These are phyloP conservation scores for Psilocybe mexicana DNA, from an alignment of 1,284 basidiomycete species.

Conservation along the genomic window DNA sequence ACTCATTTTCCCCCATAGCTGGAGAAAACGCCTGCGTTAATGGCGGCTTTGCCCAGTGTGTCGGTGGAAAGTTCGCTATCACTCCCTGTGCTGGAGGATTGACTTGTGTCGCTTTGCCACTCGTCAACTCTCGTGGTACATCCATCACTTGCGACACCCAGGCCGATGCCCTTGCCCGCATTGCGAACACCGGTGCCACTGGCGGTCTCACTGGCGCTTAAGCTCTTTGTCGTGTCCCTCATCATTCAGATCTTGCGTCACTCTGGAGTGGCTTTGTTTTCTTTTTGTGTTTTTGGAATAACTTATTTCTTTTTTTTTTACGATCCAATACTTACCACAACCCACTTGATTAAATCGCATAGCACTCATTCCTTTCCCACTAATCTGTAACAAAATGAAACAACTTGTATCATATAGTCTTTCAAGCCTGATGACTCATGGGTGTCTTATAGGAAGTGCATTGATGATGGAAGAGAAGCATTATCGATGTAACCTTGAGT, in stretches of 20 bases:
- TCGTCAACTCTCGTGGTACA: constrained; percentile 58
- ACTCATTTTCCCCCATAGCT: constrained; percentile 25
- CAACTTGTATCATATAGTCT: no score
- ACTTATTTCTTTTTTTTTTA: constrained; percentile 1
- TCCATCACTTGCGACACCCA: constrained; percentile 54
- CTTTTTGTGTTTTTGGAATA: constrained; percentile 6
- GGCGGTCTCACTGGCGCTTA: constrained; percentile 28
- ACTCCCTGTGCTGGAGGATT: constrained; percentile 37
- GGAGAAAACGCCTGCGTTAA: constrained; percentile 49
- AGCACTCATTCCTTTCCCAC: neutral
- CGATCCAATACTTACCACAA: neutral
- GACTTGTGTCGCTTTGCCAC: constrained; percentile 56
- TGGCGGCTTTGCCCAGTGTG: constrained; percentile 44
- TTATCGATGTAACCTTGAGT: no score
- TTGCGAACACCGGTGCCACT: constrained; percentile 51
- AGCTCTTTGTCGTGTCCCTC: neutral
- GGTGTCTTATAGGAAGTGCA: no score
- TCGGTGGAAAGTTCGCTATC: constrained; percentile 41
- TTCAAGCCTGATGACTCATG: no score
- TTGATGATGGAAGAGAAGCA: no score
- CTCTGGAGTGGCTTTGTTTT: constrained; percentile 4
- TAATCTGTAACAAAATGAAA: neutral
- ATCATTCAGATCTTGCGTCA: neutral
- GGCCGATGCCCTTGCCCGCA: constrained; percentile 52
- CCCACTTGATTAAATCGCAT: neutral